Evolutionary conservation across 177 flowering plant genomes (phyloP), one percentile per base, ranked within the genome.

Genomic region (Telopea speciosissima): DNA sequence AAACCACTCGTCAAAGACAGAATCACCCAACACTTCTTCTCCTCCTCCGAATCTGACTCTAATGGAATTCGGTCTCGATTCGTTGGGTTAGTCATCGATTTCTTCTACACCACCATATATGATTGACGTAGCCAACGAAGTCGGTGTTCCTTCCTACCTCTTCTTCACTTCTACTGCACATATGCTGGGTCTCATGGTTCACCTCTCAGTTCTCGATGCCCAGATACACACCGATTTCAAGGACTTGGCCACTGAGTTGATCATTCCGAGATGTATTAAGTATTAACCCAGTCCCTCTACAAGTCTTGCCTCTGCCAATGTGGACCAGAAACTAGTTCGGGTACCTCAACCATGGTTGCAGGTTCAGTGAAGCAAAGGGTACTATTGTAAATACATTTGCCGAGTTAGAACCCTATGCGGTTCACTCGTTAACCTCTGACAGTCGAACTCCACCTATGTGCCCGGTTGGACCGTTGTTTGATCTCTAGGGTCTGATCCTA

Each of bases 91-190:
- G 78, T 81, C 13, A 5, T 78, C 16, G 84, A 78, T 31, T 68
- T 81, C 77, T 70, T 83, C 62, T 78, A 72, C 44, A 67, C 73
- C 3, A 0, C 78, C 25, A 74, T n/a, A n/a, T n/a, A n/a, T 81
- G 81, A 69, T 78, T 1, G 83, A 79, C 21, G 73, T 78, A 16
- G 83, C 80, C 14, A 52, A 67, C 14, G 83, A 81, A 52, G 71
- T 81, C n/a, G 76, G 76, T 1, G 66, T 81, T 24, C 84, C 84
- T 5, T 2, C 66, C 5, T 81, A 77, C 65, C 19, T 81, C 45
- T 80, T 68, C 74, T 76, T 65, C 79, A 66, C 83, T 0, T 72
- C 83, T 0, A 31, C 69, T 24, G 83, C 83, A 1, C 70, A 61
- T 4, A 24, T 28, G 42, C 72, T 81, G 0, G 75, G 77, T 1